Evolutionary conservation across 306 rosid species (phyloP).

Genomic region (Vigna angularis): DNA sequence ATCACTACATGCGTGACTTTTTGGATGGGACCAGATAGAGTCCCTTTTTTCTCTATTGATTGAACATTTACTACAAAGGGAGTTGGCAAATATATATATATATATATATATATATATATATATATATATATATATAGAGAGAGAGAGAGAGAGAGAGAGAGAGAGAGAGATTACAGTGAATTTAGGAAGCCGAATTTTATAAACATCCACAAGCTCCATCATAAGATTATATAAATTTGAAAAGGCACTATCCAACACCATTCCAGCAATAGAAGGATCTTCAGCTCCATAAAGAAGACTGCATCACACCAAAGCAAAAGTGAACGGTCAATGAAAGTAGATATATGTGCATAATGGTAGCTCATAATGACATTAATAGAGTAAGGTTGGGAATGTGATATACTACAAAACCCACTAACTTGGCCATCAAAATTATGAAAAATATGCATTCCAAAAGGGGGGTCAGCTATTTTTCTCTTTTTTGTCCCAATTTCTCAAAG

Average conservation of each 20-base stretch:
- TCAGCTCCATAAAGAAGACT: constrained; percentile 99
- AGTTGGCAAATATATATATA: not conserved
- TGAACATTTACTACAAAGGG: constrained; percentile 37
- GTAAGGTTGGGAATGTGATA: constrained; percentile 24
- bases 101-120: no score
- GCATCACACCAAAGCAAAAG: constrained; percentile 49
- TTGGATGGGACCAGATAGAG: constrained; percentile 1
- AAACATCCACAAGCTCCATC: constrained; percentile 99
- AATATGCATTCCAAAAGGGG: not conserved
- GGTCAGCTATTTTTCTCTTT: not conserved
- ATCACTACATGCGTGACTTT: constrained; percentile 5
- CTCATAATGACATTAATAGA: constrained; percentile 26
- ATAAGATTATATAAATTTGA: constrained; percentile 89
- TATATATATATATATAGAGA: no score
- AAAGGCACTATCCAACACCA: constrained; percentile 99
- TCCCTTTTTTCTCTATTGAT: not conserved
- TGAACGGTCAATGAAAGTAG: constrained; percentile 33
- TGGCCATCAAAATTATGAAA: constrained; percentile 19
- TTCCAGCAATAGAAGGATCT: constrained; percentile 97
- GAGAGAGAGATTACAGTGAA: constrained; percentile 74
- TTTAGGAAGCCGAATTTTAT: constrained; percentile 97
- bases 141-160: not conserved
- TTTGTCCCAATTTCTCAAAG: constrained; percentile 13
- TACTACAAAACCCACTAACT: constrained; percentile 31
- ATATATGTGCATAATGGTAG: constrained; percentile 8